These are phyloP conservation scores for Lactarius vividus DNA, from an alignment of 768 basidiomycete genomes.

Conservation along the genomic window DNA sequence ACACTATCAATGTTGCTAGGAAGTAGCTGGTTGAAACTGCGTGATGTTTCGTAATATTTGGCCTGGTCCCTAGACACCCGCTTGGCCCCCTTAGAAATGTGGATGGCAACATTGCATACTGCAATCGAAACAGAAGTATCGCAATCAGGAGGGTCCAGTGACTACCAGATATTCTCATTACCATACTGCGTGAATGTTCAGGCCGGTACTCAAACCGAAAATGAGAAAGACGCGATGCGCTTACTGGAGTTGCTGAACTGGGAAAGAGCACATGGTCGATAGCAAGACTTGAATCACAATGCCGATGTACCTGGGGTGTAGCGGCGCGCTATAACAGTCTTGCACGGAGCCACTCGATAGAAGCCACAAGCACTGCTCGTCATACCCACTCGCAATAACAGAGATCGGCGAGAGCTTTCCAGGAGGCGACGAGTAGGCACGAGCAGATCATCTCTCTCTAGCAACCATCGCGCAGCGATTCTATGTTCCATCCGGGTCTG, in stretches of 20 bases:
- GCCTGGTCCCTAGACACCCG: neutral
- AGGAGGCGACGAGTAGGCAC: no score
- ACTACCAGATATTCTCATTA: no score
- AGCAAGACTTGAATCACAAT: no score
- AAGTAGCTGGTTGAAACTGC: conserved; percentile 35
- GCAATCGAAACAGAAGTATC: neutral
- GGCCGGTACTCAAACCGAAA: neutral
- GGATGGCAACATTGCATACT: neutral
- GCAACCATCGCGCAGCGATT: neutral
- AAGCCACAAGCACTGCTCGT: no score
- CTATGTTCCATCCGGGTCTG: neutral
- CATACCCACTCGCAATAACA: no score
- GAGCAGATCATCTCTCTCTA: no score
- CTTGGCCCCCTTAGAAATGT: neutral
- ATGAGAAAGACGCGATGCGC: neutral
- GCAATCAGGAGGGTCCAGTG: neutral
- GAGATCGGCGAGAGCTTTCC: no score
- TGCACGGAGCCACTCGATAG: no score
- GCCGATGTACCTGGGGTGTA: no score
- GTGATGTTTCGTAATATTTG: neutral
- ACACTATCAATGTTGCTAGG: conserved; percentile 68
- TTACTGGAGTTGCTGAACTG: neutral
- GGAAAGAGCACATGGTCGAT: neutral
- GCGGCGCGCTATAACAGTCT: no score
- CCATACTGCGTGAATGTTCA: neutral